These are phyloP conservation scores for Gossypium arboreum DNA, from an alignment of 345 rosid species.

Conservation along the genomic window DNA sequence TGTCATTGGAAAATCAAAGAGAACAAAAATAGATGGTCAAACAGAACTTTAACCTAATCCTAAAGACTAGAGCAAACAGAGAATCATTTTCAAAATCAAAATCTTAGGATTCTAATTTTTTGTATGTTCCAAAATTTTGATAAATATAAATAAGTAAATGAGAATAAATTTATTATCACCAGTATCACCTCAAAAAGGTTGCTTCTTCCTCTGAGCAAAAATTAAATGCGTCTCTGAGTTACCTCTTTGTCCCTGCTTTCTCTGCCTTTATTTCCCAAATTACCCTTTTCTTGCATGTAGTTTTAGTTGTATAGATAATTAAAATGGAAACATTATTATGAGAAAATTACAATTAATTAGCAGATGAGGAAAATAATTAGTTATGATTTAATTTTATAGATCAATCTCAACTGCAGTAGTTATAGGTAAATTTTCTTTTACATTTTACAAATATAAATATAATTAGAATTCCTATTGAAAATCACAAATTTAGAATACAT, in stretches of 20 bases:
- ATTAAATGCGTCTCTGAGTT: slow-evolving; percentile 21
- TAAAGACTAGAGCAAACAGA: slow-evolving; percentile 14
- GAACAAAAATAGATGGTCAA: neutral
- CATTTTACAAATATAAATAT: too few species aligned
- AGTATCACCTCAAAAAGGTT: neutral
- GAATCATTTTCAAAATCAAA: slow-evolving; percentile 14
- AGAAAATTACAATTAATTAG: neutral
- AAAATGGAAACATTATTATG: neutral
- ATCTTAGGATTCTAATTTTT: neutral
- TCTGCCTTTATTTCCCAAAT: neutral
- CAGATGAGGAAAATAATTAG: neutral
- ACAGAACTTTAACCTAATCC: slow-evolving; percentile 7
- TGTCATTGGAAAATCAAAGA: slow-evolving; percentile 1
- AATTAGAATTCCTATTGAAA: too few species aligned
- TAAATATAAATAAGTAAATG: neutral
- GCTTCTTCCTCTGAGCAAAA: slow-evolving; percentile 7
- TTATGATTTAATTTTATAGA: neutral
- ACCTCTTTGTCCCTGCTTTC: slow-evolving; percentile 28
- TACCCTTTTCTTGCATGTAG: slow-evolving; percentile 8
- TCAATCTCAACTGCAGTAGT: neutral
- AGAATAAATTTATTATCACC: neutral
- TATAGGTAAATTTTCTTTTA: neutral
- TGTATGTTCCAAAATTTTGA: neutral
- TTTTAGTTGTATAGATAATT: neutral
- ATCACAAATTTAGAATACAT: too few species aligned